These are phyloP conservation scores for Prunus dulcis DNA, from an alignment of 306 rosid species.

Conservation along the genomic window DNA sequence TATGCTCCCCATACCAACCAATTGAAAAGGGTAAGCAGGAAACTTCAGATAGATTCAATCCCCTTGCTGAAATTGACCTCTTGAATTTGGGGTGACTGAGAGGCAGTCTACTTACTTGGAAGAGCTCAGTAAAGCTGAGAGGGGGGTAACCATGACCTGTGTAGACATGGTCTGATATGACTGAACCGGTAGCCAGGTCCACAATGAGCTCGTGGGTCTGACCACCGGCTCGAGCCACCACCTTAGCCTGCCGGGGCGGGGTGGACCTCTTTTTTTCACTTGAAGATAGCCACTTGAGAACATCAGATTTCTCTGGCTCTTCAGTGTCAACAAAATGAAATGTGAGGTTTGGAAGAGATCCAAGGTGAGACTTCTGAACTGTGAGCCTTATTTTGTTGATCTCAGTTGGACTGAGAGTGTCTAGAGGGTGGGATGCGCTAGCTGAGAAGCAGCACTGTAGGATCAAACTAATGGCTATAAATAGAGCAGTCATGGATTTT, in stretches of 20 bases:
- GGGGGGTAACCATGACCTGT: conserved; percentile 81
- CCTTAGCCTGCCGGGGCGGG: conserved; percentile 62
- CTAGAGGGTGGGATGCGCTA: conserved; percentile 61
- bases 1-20: conserved; percentile 76
- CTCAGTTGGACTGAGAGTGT: conserved; percentile 66
- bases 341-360: conserved; percentile 63
- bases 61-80: conserved; percentile 49
- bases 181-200: conserved; percentile 45
- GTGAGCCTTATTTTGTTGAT: conserved; percentile 49
- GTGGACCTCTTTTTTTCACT: conserved; percentile 14
- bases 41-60: conserved; percentile 66
- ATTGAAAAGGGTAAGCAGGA: conserved; percentile 80
- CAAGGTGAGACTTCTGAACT: conserved; percentile 54
- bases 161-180: conserved; percentile 51
- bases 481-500: conserved; percentile 39
- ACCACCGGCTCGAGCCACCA: conserved; percentile 60
- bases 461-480: conserved; percentile 30
- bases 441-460: conserved; percentile 26
- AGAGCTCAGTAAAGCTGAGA: conserved; percentile 58
- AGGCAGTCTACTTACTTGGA: conserved; percentile 66
- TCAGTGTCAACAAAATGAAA: conserved; percentile 69
- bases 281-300: conserved; percentile 65
- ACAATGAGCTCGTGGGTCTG: conserved; percentile 59
- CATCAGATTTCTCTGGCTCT: conserved; percentile 70
- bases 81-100: conserved; percentile 49